phyloP scores from a whole-genome alignment of 2,329 filamentous ascomycete species.

The Periconia sp. region DNA sequence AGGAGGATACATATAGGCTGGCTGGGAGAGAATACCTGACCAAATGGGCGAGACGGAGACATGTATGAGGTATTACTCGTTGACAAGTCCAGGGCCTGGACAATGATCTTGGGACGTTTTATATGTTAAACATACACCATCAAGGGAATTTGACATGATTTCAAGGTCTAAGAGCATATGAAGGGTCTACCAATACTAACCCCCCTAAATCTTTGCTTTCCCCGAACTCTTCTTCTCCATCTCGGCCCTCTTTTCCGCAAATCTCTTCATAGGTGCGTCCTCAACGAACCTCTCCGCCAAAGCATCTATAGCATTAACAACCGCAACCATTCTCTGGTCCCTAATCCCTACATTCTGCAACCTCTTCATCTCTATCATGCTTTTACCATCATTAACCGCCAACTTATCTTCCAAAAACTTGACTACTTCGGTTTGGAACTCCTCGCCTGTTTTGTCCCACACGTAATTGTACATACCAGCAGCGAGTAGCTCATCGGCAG shows the following conservation, averaged over 20 bases:
- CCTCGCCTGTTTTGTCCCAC: conserved; percentile 43
- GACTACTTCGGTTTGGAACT: conserved; percentile 47
- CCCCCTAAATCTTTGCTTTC: conserved; percentile 27
- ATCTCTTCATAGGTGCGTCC: conserved; percentile 49
- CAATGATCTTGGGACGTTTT: no score
- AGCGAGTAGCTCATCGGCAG: conserved; percentile 46
- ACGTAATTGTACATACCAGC: conserved; percentile 52
- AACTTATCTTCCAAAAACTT: conserved; percentile 49
- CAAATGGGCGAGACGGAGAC: conserved; percentile 40
- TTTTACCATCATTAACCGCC: conserved; percentile 52
- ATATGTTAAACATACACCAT: no score
- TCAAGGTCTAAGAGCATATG: background rate
- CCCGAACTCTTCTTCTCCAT: conserved; percentile 38
- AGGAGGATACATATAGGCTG: conserved; percentile 48
- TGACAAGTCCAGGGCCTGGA: no score
- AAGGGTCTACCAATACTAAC: background rate
- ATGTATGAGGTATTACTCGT: conserved; percentile 26
- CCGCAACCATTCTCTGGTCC: conserved; percentile 49
- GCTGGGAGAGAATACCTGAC: conserved; percentile 45
- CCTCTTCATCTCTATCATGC: conserved; percentile 56
- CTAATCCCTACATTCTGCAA: conserved; percentile 51
- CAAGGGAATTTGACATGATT: no score
- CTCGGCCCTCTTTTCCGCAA: conserved; percentile 44
- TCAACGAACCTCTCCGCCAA: conserved; percentile 54
- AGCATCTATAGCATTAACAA: conserved; percentile 52